Evolutionary conservation across 176 grass and related monocot genomes (phyloP), one percentile per base, ranked within the genome.

Genomic region (Panicum miliaceum): DNA sequence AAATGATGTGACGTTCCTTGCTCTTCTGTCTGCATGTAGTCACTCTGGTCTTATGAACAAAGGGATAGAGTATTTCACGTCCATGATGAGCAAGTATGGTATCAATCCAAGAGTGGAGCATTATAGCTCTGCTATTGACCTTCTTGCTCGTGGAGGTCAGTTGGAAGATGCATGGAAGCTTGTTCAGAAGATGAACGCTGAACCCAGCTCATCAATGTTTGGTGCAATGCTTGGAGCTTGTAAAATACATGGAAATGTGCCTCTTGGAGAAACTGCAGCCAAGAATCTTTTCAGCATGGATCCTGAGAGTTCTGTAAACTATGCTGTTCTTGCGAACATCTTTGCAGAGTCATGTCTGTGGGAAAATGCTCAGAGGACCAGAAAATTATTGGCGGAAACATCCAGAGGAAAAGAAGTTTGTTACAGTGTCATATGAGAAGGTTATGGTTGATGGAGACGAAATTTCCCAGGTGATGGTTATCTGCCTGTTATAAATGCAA

Each of bases 1-100:
- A 90, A 95, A 98, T 35, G 90, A 92, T 50, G 80, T 95, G 35
- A 98, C 96, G 82, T 98, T 94, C 89, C 90, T 97, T 81, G 81
- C 90, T 64, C 78, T 97, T 83, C 78, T 92, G 25, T 90, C 92
- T 70, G 80, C 88, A 4, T 97, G 92, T 79, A 86, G 90, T 53
- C 90, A 94, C 71, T 90, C 88, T 57, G 92, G 88, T 69, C 76
- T 88, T 56, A 85, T 68, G 57, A 89, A 62, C 66, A 86, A 87
- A 79, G 92, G 94, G 67, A 83, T 97, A 81, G 90, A 89, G 56
- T 88, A 85, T 76, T 85, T 97, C 64, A 85, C 51, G 66, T 89
- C 86, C 40, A 97, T 97, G 94, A 85, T 97, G 59, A 84, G 8
- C 12, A 91, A 90, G 13, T 92, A 97, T 81, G 84, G 82, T 61